phyloP scores from a whole-genome alignment of 805 yeast species.

The Ogataea philodendri region DNA sequence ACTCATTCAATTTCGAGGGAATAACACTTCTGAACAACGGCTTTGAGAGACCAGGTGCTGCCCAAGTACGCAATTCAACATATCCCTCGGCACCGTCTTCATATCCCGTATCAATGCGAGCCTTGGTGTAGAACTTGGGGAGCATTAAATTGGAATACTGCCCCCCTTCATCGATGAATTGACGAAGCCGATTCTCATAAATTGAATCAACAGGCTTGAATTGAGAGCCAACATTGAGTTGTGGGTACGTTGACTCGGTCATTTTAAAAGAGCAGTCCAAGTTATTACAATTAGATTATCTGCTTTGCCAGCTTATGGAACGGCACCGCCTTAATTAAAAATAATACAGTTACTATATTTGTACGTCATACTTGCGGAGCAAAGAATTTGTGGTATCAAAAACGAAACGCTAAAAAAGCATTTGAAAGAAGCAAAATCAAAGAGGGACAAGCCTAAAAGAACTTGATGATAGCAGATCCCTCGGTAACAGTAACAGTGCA shows the following conservation, averaged over 20 bases:
- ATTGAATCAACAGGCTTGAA: slow-evolving; percentile 75
- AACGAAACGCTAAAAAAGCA: slow-evolving; percentile 2
- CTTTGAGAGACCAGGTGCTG: slow-evolving; percentile 67
- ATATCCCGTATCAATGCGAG: slow-evolving; percentile 46
- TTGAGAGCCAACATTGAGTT: slow-evolving; percentile 51
- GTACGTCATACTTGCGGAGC: slow-evolving; percentile 3
- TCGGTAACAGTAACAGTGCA: slow-evolving; percentile 60
- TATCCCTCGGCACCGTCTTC: slow-evolving; percentile 35
- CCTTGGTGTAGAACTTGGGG: slow-evolving; percentile 75
- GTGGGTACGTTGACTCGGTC: slow-evolving; percentile 36
- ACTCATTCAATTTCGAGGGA: slow-evolving; percentile 44
- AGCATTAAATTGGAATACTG: slow-evolving; percentile 68
- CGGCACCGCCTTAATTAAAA: slow-evolving; percentile 5
- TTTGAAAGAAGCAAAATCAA: slow-evolving; percentile 3
- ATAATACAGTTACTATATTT: neutral
- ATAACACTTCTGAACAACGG: slow-evolving; percentile 64
- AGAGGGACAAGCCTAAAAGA: slow-evolving; percentile 20
- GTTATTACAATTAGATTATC: too few relatives aligned
- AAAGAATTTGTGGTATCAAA: slow-evolving; percentile 14
- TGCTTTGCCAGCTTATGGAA: slow-evolving; percentile 3
- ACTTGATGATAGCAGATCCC: slow-evolving; percentile 37
- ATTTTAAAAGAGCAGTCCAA: too few relatives aligned
- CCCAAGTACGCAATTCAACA: slow-evolving; percentile 62
- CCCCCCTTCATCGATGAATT: slow-evolving; percentile 73
- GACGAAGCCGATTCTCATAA: slow-evolving; percentile 70